These are phyloP conservation scores for Furcasterigmium sp. DNA, from an alignment of 2,329 filamentous ascomycete species.

Conservation along the genomic window DNA sequence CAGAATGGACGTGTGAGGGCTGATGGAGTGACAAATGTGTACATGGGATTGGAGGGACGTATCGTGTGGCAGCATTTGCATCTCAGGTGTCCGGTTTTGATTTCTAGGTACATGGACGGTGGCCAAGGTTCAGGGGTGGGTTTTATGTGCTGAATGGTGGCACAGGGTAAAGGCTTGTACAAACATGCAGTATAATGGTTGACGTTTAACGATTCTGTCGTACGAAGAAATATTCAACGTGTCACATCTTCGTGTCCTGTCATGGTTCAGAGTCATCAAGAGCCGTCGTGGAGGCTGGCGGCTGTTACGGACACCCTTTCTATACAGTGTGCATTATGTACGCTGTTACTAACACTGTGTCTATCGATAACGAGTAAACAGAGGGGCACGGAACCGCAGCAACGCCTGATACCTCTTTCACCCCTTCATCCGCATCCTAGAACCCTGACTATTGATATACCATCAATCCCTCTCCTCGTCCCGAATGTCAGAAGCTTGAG, in stretches of 20 bases:
- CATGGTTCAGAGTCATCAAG: too few relatives aligned
- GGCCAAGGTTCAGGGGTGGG: neutral
- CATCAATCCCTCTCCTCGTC: neutral
- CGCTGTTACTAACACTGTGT: neutral
- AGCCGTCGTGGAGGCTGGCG: too few relatives aligned
- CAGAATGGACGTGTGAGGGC: constrained; percentile 66
- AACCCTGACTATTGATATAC: neutral
- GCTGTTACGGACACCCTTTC: neutral
- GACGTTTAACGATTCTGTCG: too few relatives aligned
- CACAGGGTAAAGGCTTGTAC: neutral
- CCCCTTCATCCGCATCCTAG: neutral
- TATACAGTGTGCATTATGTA: neutral
- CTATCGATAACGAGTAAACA: neutral
- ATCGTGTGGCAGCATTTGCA: constrained; percentile 9
- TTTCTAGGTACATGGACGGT: neutral
- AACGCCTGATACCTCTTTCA: neutral
- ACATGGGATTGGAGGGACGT: constrained; percentile 1
- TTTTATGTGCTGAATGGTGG: neutral
- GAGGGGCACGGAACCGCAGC: neutral
- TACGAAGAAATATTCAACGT: too few relatives aligned
- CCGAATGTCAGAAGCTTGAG: neutral
- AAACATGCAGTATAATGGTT: neutral
- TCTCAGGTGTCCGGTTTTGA: constrained; percentile 9
- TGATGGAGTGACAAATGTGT: constrained; percentile 1
- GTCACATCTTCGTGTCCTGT: too few relatives aligned